Conservation (phyloP, 192 early-diverging fungal species). For the Chytriomyces sp. region DNA sequence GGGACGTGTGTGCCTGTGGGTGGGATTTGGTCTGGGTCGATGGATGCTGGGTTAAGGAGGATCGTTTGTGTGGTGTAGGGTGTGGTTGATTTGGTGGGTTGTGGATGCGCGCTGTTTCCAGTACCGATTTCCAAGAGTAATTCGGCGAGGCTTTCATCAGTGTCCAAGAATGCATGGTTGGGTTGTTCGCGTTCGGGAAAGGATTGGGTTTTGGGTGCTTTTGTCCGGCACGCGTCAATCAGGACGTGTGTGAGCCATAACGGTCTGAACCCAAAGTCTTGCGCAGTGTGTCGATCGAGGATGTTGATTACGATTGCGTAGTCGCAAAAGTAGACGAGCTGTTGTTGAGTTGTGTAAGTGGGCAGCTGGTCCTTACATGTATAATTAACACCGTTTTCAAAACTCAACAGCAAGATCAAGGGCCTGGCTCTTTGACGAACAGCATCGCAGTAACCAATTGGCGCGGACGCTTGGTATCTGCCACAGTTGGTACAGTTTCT, state of each 20-base stretch:
- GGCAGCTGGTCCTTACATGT: background rate
- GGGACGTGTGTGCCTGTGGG: background rate
- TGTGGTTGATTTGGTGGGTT: background rate
- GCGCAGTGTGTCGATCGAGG: background rate
- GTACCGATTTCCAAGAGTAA: background rate
- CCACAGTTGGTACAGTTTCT: slow-evolving; percentile 11
- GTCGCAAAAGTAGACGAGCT: slow-evolving; percentile 8
- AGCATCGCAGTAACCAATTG: slow-evolving; percentile 23
- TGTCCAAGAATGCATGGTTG: background rate
- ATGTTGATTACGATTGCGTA: slow-evolving; percentile 23
- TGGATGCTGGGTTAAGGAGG: background rate
- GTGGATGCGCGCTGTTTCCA: background rate
- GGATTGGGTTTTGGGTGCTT: background rate
- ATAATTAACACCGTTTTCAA: background rate
- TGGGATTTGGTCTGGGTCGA: background rate
- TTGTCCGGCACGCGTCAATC: background rate
- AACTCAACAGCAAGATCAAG: slow-evolving; percentile 9
- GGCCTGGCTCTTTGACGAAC: slow-evolving; percentile 2
- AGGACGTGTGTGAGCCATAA: slow-evolving; percentile 13
- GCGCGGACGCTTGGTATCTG: background rate
- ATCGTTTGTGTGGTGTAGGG: background rate
- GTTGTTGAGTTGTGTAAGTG: background rate
- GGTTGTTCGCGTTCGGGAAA: background rate
- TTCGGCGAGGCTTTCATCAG: background rate
- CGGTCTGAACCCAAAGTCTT: background rate